Evolutionary conservation across 75 land plant species (phyloP).

Genomic region (Pinus tabuliformis): DNA sequence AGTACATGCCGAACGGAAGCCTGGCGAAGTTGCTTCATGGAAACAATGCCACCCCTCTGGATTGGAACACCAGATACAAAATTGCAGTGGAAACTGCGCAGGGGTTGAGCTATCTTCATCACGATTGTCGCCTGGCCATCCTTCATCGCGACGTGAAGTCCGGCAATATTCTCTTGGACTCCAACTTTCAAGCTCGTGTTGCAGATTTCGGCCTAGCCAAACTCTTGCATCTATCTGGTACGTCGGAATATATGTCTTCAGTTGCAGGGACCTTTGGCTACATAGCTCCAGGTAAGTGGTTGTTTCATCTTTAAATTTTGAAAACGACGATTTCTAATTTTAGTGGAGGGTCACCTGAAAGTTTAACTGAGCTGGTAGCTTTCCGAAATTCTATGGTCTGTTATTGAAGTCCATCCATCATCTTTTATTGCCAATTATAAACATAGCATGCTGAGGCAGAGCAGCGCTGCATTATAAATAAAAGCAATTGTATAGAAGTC

Average conservation of each 20-base stretch:
- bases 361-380: too few relatives aligned
- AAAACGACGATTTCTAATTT: too few relatives aligned
- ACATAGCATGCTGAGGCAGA: too few relatives aligned
- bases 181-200: slow-evolving; percentile 64
- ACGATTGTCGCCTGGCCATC: slow-evolving; percentile 69
- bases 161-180: slow-evolving; percentile 63
- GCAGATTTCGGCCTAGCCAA: slow-evolving; percentile 83
- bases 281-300: slow-evolving; percentile 69
- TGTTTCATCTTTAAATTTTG: background rate
- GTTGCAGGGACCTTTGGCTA: slow-evolving; percentile 82
- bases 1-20: slow-evolving; percentile 75
- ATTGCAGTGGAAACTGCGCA: slow-evolving; percentile 66
- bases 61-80: slow-evolving; percentile 61
- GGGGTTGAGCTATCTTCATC: slow-evolving; percentile 74
- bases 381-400: too few relatives aligned
- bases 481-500: too few relatives aligned
- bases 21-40: slow-evolving; percentile 20
- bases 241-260: slow-evolving; percentile 71
- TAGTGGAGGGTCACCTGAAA: too few relatives aligned
- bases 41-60: slow-evolving; percentile 44
- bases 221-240: slow-evolving; percentile 47
- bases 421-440: too few relatives aligned
- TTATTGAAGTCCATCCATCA: too few relatives aligned
- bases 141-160: slow-evolving; percentile 73
- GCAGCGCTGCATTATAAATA: too few relatives aligned